Evolutionary conservation across 208 protist species (phyloP).

Genomic region (Angomonas ambiguus): DNA sequence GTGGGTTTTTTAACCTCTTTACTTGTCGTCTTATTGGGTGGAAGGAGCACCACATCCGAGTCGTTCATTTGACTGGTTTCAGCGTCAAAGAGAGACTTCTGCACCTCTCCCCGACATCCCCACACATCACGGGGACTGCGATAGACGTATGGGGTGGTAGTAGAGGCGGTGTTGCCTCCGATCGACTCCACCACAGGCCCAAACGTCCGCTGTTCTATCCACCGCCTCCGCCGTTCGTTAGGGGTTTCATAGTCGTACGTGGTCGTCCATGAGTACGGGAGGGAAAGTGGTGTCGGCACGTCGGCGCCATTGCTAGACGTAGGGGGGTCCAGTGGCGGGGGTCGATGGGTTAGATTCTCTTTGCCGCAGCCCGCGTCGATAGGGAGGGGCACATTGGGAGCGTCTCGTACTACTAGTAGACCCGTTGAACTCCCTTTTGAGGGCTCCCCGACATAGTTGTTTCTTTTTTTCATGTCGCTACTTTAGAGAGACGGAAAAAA

Average conservation of each 20-base stretch:
- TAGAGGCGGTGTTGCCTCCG: slow-evolving; percentile 23
- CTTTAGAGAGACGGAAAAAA: too few relatives aligned
- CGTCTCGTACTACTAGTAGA: not conserved
- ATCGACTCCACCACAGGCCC: slow-evolving; percentile 36
- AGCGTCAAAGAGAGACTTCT: not conserved
- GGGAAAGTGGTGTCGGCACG: not conserved
- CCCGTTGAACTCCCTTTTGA: not conserved
- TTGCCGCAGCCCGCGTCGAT: not conserved
- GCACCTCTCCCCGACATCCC: not conserved
- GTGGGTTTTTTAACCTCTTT: not conserved
- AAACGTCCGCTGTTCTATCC: slow-evolving; percentile 30
- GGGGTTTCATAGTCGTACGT: slow-evolving; percentile 29
- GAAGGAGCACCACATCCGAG: not conserved
- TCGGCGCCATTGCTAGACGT: not conserved
- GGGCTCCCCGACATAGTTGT: not conserved
- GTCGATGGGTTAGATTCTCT: not conserved
- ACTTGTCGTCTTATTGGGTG: not conserved
- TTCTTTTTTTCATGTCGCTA: not conserved
- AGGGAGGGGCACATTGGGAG: not conserved
- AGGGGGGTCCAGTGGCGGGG: not conserved
- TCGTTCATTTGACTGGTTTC: not conserved
- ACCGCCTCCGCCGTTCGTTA: slow-evolving; percentile 18
- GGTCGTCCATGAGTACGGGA: slow-evolving; percentile 33
- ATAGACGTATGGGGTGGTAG: slow-evolving; percentile 10
- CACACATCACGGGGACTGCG: slow-evolving; percentile 10